Conservation (phyloP, 1,284 basidiomycete genomes). For the Meira miltonrushii region DNA sequence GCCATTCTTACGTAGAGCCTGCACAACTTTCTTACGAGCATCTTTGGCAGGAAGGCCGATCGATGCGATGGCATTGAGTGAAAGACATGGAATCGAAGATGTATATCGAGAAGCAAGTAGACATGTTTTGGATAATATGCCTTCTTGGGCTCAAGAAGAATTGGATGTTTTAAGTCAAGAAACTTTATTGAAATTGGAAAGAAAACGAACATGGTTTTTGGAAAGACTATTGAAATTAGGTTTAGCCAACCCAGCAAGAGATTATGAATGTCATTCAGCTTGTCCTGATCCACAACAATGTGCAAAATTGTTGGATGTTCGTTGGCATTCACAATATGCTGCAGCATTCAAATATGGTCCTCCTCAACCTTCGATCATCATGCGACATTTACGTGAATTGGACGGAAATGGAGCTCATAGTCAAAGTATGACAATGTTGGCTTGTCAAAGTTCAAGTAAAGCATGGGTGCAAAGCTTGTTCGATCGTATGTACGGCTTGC, state of each 20-base stretch:
- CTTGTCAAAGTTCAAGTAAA: slow-evolving; percentile 23
- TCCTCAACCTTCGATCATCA: slow-evolving; percentile 59
- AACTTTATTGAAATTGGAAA: slow-evolving; percentile 34
- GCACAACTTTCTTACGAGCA: slow-evolving; percentile 24
- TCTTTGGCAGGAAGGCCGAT: slow-evolving; percentile 37
- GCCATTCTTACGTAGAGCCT: slow-evolving; percentile 21
- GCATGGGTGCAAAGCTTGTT: slow-evolving; percentile 32
- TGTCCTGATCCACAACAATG: slow-evolving; percentile 76
- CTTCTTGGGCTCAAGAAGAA: slow-evolving; percentile 28
- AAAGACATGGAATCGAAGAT: slow-evolving; percentile 25
- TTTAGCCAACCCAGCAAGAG: slow-evolving; percentile 74
- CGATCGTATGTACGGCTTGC: slow-evolving; percentile 33
- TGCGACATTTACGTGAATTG: slow-evolving; percentile 28
- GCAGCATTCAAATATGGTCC: slow-evolving; percentile 82
- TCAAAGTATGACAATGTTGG: neutral
- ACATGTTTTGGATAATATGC: slow-evolving; percentile 38
- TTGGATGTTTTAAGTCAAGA: slow-evolving; percentile 20
- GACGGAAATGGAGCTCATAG: slow-evolving; percentile 10
- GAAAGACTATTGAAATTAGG: slow-evolving; percentile 88
- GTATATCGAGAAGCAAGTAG: slow-evolving; percentile 31
- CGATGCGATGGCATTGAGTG: slow-evolving; percentile 36
- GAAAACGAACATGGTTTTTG: slow-evolving; percentile 54
- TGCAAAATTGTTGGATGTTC: slow-evolving; percentile 82
- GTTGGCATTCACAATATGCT: slow-evolving; percentile 81
- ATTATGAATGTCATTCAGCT: slow-evolving; percentile 68